Base-by-base conservation (phyloP, 371 early-diverging fungal genomes). In the Funneliformis caledonium region DNA sequence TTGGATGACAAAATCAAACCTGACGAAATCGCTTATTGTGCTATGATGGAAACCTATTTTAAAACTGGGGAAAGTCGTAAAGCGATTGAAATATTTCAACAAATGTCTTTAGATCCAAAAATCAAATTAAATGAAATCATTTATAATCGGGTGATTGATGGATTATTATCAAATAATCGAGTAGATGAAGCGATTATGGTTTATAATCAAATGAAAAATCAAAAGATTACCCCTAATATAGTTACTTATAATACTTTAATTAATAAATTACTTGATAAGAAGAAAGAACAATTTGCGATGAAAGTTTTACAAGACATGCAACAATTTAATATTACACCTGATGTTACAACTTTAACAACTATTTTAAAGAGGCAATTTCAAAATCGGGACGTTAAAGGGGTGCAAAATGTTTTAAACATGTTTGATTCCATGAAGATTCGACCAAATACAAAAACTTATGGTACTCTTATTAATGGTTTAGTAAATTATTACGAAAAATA, bases 211-310 rank as follows among this genome's bases (percentile, higher is more conserved):
- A 85, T 89, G 84, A 72, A 72, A 48, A 78, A 84, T 4, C 19
- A n/a, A 16, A 45, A 80, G 3, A 83, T 84, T 43, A 82, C 82
- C 11, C 89, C 89, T 2, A 86, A 89, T 56, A 82, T 85, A 68
- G 77, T 88, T 22, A 89, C 89, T 0, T 87, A 85, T 62, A 89
- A 89, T 60, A 89, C 88, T 10, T 82, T 89, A 78, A 74, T 89
- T 52, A 86, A 87, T 50, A 88, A 88, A 4, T 86, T 84, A 65
- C 64, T 84, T 19, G 80, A 80, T 4, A 31, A 73, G 0, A 78
- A 80, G 6, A 85, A 87, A 14, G 83, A 81, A 74, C 42, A 45
- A 3, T 65, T 83, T 0, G 85, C 87, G 2, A 42, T 75, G 2
- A 76, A 64, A 2, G 81, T 89, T 19, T 82, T 89, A n/a, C 43